A percentile compares a stretch with the other conserved stretches of the same genome.
Evolutionary conservation across 495 filamentous ascomycete genomes (phyloP).

Genomic region (Letharia lupina): DNA sequence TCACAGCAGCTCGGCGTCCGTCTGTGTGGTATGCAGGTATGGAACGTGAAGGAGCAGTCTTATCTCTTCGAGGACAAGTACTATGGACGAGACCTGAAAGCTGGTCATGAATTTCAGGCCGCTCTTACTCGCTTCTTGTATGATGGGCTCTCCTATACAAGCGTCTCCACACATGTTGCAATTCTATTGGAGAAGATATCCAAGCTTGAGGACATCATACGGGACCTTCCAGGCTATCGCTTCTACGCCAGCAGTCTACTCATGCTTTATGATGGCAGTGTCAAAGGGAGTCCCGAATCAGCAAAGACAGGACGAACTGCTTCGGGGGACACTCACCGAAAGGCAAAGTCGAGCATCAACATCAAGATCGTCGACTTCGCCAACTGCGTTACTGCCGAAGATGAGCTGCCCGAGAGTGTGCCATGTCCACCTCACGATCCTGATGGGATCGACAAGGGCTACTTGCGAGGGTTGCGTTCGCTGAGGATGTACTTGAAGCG

Average conservation of each 20-base stretch:
- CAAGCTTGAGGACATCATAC: constrained; percentile 73
- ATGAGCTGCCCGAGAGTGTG: constrained; percentile 50
- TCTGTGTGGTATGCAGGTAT: constrained; percentile 92
- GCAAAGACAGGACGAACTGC: not conserved
- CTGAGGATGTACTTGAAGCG: constrained; percentile 77
- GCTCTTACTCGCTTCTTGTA: constrained; percentile 85
- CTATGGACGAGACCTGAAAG: constrained; percentile 81
- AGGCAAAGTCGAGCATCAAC: constrained; percentile 52
- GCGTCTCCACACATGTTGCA: constrained; percentile 77
- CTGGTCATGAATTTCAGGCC: constrained; percentile 81
- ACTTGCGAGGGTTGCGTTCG: constrained; percentile 74
- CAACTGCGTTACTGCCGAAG: constrained; percentile 88
- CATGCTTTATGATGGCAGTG: constrained; percentile 84
- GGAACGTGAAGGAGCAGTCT: constrained; percentile 73
- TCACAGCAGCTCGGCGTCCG: constrained; percentile 86
- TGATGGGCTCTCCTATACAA: constrained; percentile 72
- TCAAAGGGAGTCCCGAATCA: constrained; percentile 21
- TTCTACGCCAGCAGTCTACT: constrained; percentile 94
- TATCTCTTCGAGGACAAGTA: constrained; percentile 97
- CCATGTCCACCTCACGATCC: constrained; percentile 77
- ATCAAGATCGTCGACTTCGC: constrained; percentile 98
- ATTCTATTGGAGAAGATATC: constrained; percentile 75
- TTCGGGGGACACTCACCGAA: constrained; percentile 29
- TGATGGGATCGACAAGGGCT: constrained; percentile 75
- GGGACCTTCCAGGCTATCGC: constrained; percentile 70